Conservation (phyloP, 2,329 filamentous ascomycete genomes). For the Pseudogymnoascus sp. region DNA sequence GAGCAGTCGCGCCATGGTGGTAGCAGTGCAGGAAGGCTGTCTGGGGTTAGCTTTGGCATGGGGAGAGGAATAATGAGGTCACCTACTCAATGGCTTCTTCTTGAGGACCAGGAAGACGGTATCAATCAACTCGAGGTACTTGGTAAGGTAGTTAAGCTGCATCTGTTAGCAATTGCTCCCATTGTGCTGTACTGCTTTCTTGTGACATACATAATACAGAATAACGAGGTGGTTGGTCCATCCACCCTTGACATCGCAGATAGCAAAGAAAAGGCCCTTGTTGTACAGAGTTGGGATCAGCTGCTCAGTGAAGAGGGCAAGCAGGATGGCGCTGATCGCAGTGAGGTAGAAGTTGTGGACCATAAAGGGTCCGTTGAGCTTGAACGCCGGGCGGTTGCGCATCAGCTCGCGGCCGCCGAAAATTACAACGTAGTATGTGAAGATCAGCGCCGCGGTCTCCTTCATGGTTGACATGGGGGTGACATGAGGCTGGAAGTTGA, state of each 20-base stretch:
- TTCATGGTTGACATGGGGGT: conserved; percentile 88
- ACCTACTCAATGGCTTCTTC: conserved; percentile 91
- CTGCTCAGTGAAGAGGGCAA: conserved; percentile 86
- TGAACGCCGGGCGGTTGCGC: conserved; percentile 76
- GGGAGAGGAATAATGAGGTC: not conserved
- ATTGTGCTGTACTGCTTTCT: not conserved
- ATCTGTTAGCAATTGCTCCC: conserved; percentile 31
- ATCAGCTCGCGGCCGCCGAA: conserved; percentile 89
- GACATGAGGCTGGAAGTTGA: conserved; percentile 71
- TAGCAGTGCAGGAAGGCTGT: conserved; percentile 94
- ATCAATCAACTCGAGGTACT: conserved; percentile 92
- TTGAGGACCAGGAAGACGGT: conserved; percentile 97
- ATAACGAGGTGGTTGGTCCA: conserved; percentile 92
- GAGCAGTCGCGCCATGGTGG: conserved; percentile 92
- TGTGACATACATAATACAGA: conserved; percentile 86
- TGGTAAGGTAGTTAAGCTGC: conserved; percentile 95
- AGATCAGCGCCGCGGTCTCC: conserved; percentile 71
- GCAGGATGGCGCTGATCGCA: conserved; percentile 68
- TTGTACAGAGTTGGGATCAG: conserved; percentile 74
- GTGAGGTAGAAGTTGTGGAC: conserved; percentile 96
- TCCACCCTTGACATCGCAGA: conserved; percentile 74
- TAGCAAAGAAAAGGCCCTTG: conserved; percentile 79
- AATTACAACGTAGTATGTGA: conserved; percentile 87
- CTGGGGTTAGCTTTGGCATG: not conserved
- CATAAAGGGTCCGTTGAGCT: conserved; percentile 85